These are phyloP conservation scores for Leucosporidium creatinivorum DNA, from an alignment of 768 basidiomycete species.

Conservation along the genomic window DNA sequence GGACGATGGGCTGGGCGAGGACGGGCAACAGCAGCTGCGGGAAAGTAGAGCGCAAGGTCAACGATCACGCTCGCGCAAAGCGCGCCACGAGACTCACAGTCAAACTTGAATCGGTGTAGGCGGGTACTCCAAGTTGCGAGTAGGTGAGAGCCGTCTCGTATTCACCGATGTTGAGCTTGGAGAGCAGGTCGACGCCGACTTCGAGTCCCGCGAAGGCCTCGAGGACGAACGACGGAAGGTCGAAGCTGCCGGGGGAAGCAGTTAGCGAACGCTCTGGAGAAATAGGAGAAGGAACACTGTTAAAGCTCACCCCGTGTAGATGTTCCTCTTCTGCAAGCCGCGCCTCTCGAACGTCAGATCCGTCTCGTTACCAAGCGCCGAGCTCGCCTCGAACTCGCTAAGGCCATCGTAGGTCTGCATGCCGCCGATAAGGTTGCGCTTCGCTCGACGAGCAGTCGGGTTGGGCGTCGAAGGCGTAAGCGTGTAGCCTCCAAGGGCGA, in stretches of 20 bases:
- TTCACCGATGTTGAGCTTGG: conserved; percentile 57
- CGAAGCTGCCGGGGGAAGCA: conserved; percentile 47
- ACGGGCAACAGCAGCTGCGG: conserved; percentile 54
- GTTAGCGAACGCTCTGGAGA: background rate
- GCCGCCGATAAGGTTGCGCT: background rate
- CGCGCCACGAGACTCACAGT: conserved; percentile 34
- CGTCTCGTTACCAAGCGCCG: too few relatives aligned
- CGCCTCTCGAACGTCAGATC: conserved; percentile 40
- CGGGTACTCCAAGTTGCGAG: conserved; percentile 53
- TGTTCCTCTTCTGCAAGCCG: conserved; percentile 40
- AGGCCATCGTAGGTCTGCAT: too few relatives aligned
- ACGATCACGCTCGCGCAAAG: too few relatives aligned
- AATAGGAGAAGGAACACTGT: background rate
- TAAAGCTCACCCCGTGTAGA: conserved; percentile 51
- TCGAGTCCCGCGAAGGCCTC: conserved; percentile 59
- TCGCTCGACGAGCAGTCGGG: background rate
- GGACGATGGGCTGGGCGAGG: conserved; percentile 66
- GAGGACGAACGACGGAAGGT: conserved; percentile 57
- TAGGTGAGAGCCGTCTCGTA: conserved; percentile 60
- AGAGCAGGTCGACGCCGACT: conserved; percentile 55
- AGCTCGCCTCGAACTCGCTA: too few relatives aligned
- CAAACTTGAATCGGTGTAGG: conserved; percentile 56
- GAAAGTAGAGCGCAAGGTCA: background rate
- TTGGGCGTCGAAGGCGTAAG: background rate
- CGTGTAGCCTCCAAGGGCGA: conserved; percentile 37